Percentiles rank a stretch among this genome's conserved stretches.
Conservation (phyloP, 768 basidiomycete species). For the Mycena polygramma region DNA sequence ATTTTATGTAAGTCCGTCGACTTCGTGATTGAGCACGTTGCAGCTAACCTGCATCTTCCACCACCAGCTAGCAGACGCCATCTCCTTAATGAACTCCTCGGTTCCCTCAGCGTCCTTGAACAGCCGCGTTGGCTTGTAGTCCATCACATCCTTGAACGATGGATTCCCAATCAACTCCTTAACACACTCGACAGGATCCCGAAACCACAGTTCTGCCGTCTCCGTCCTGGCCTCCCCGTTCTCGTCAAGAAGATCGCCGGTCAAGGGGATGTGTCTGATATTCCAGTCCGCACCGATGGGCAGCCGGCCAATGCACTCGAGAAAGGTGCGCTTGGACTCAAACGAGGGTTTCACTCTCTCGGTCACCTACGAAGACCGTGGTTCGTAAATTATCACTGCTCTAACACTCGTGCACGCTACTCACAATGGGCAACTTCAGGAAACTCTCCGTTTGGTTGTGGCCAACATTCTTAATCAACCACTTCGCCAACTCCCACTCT, state of each 20-base stretch:
- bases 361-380: not conserved
- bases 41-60: not conserved
- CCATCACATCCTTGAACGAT: not conserved
- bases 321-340: slow-evolving; percentile 37
- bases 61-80: not conserved
- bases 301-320: slow-evolving; percentile 36
- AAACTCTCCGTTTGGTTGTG: slow-evolving; percentile 35
- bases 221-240: slow-evolving; percentile 20
- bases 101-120: not conserved
- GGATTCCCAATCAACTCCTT: slow-evolving; percentile 43
- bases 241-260: slow-evolving; percentile 12
- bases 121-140: not conserved
- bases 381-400: no score
- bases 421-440: slow-evolving; percentile 23
- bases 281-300: slow-evolving; percentile 36
- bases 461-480: slow-evolving; percentile 12
- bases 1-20: no score
- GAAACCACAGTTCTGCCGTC: slow-evolving; percentile 40
- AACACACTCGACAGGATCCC: slow-evolving; percentile 39
- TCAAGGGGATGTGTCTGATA: slow-evolving; percentile 29
- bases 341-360: slow-evolving; percentile 33
- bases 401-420: not conserved
- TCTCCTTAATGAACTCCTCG: not conserved
- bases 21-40: no score
- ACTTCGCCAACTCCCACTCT: not conserved